These are phyloP conservation scores for Xylaria sp. DNA, from an alignment of 2,329 filamentous ascomycete genomes.

Conservation along the genomic window DNA sequence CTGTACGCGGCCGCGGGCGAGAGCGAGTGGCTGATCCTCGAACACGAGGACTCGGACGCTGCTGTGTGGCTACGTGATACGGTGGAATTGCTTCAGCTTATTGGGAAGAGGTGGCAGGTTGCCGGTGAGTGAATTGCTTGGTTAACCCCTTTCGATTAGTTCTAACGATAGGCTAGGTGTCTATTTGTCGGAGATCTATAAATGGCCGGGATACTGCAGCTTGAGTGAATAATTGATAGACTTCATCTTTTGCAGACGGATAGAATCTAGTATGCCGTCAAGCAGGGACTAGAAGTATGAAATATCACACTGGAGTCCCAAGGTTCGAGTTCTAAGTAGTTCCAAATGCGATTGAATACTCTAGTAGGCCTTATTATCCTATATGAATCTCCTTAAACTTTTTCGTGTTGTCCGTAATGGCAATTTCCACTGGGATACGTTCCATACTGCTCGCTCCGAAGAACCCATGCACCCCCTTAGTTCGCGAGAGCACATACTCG, in stretches of 20 bases:
- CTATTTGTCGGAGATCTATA: conserved; percentile 19
- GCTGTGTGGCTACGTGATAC: conserved; percentile 17
- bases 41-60: conserved; percentile 15
- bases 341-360: not conserved
- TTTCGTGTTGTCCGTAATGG: conserved; percentile 54
- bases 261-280: too few relatives aligned
- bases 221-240: not conserved
- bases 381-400: conserved; percentile 37
- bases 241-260: not conserved
- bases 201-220: conserved; percentile 24
- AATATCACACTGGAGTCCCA: not conserved
- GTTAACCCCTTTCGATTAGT: too few relatives aligned
- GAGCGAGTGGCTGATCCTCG: conserved; percentile 23
- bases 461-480: conserved; percentile 69
- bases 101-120: conserved; percentile 21
- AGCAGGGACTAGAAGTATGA: not conserved
- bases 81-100: conserved; percentile 11
- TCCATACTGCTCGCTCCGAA: conserved; percentile 74
- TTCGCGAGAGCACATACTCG: conserved; percentile 61
- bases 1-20: conserved; percentile 18
- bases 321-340: not conserved
- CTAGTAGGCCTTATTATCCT: not conserved
- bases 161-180: conserved; percentile 8
- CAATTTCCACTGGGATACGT: conserved; percentile 66
- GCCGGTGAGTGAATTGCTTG: conserved; percentile 9